Conservation (phyloP, 2,329 filamentous ascomycete species). For the Didymella pinodella region DNA sequence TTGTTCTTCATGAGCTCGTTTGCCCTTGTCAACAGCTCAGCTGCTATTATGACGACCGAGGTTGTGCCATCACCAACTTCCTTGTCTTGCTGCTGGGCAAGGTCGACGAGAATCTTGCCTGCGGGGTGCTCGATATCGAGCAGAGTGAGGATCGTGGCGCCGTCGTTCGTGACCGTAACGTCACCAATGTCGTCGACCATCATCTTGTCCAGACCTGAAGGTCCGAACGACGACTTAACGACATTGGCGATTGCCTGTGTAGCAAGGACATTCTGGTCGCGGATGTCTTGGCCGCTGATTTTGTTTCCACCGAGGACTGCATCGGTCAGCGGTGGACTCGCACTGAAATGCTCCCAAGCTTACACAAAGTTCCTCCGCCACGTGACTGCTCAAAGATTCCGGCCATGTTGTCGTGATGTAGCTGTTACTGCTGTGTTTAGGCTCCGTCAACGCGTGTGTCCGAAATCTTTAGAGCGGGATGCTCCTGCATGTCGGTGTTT, state of each 20-base stretch:
- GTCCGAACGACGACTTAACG: constrained; percentile 97
- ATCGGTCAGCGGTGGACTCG: constrained; percentile 32
- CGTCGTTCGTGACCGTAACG: constrained; percentile 98
- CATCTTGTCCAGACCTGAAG: constrained; percentile 98
- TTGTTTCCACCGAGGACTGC: constrained; percentile 92
- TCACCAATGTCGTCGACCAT: constrained; percentile 99
- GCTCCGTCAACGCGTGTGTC: constrained; percentile 39
- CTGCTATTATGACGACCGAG: constrained; percentile 95
- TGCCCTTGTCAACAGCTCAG: constrained; percentile 88
- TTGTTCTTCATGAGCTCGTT: constrained; percentile 99
- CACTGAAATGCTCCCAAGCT: constrained; percentile 40
- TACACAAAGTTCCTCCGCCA: constrained; percentile 89
- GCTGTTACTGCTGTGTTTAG: constrained; percentile 43
- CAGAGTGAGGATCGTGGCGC: constrained; percentile 92
- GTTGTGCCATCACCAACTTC: constrained; percentile 99
- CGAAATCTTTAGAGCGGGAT: constrained; percentile 38
- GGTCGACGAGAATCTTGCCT: constrained; percentile 96
- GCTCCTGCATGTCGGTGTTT: constrained; percentile 35
- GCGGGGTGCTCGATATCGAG: constrained; percentile 98
- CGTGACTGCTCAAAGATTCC: constrained; percentile 95
- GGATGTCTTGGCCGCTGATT: constrained; percentile 94
- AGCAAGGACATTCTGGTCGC: constrained; percentile 96
- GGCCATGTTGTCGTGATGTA: constrained; percentile 69
- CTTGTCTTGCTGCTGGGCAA: constrained; percentile 98
- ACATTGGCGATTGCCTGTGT: constrained; percentile 98